Percentiles rank a stretch among this genome's conserved stretches.
These are phyloP conservation scores for Tricholoma flavovirens DNA, from an alignment of 768 basidiomycete species.

Conservation along the genomic window DNA sequence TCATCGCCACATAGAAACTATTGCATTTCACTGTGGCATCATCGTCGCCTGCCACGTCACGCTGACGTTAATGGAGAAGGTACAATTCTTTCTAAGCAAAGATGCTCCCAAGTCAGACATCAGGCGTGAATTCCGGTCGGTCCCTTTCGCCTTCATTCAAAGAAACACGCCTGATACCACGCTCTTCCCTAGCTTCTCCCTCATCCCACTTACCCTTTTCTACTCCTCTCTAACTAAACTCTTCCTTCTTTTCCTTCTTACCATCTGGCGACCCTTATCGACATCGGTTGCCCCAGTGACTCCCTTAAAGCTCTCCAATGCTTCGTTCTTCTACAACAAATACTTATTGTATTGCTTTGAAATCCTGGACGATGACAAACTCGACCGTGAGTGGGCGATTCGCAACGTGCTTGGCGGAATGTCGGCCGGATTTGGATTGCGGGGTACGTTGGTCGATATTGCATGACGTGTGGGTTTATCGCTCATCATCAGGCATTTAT, in stretches of 20 bases:
- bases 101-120: constrained; percentile 37
- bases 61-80: constrained; percentile 33
- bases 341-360: constrained; percentile 38
- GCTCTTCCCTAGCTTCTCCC: constrained; percentile 45
- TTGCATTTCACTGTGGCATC: constrained; percentile 69
- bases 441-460: constrained; percentile 42
- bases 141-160: neutral
- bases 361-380: constrained; percentile 62
- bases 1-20: constrained; percentile 47
- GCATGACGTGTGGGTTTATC: neutral
- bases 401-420: constrained; percentile 81
- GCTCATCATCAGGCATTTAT: neutral
- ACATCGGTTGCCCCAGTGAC: constrained; percentile 17
- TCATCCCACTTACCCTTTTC: constrained; percentile 72
- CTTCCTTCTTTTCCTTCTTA: constrained; percentile 75
- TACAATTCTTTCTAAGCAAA: neutral
- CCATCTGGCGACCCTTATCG: constrained; percentile 66
- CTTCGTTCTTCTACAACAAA: constrained; percentile 23
- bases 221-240: constrained; percentile 83
- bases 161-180: neutral
- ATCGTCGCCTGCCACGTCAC: constrained; percentile 50
- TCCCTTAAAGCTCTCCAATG: constrained; percentile 15
- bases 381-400: constrained; percentile 81
- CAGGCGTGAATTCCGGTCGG: constrained; percentile 57
- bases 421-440: constrained; percentile 80